phyloP scores from a whole-genome alignment of 108 stramenopile species.

The Cyclostephanos tholiformis region DNA sequence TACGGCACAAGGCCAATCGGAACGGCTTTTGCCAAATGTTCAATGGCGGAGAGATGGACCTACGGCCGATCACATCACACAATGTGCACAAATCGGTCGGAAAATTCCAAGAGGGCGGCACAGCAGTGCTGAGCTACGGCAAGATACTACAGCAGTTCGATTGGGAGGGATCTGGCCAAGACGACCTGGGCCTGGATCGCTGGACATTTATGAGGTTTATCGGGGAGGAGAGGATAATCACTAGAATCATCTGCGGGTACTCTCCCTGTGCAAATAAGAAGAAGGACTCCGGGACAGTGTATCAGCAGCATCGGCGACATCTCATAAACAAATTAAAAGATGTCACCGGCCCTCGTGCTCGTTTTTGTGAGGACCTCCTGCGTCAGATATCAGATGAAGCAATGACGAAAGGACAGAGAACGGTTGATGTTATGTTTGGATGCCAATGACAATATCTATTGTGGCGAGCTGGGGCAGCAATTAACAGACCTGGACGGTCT shows the following conservation, averaged over 20 bases:
- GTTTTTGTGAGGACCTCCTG: no score
- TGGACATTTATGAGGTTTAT: slow-evolving; percentile 14
- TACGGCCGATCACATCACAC: slow-evolving; percentile 2
- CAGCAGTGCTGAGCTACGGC: slow-evolving; percentile 4
- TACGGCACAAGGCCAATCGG: neutral
- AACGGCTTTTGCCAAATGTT: no score
- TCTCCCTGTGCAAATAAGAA: neutral
- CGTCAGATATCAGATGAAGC: no score
- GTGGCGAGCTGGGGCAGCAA: neutral
- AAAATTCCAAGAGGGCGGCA: slow-evolving; percentile 16
- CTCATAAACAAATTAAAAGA: slow-evolving; percentile 6
- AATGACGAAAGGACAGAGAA: neutral
- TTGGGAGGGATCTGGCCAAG: neutral
- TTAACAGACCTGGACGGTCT: neutral
- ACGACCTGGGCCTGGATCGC: slow-evolving; percentile 1
- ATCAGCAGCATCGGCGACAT: slow-evolving; percentile 5
- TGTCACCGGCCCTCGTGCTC: slow-evolving; percentile 10
- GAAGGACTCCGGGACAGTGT: neutral
- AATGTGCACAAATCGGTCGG: slow-evolving; percentile 8
- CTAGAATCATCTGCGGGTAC: neutral
- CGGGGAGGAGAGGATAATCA: neutral
- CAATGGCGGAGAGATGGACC: slow-evolving; percentile 2
- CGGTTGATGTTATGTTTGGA: neutral
- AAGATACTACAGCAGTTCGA: slow-evolving; percentile 1
- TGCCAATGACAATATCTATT: neutral